Percentiles rank a stretch among this genome's conserved stretches.
These are phyloP conservation scores for Aureobasidium lini DNA, from an alignment of 2,329 filamentous ascomycete species.

Conservation along the genomic window DNA sequence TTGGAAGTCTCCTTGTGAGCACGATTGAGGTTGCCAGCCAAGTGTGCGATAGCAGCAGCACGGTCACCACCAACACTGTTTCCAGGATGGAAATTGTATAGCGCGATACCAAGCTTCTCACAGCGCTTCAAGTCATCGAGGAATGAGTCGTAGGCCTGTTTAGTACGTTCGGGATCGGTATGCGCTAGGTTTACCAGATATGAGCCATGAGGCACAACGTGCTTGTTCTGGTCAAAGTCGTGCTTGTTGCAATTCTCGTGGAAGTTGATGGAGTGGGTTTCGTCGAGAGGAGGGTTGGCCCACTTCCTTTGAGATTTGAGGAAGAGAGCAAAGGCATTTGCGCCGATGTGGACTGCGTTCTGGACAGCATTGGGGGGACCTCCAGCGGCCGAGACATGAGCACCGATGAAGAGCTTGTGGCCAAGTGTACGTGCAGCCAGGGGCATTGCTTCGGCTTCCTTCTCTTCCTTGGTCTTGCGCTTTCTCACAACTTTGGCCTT, in stretches of 20 bases:
- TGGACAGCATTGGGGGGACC: slow-evolving; percentile 82
- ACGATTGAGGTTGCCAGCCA: slow-evolving; percentile 74
- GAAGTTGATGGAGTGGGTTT: slow-evolving; percentile 63
- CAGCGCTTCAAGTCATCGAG: slow-evolving; percentile 82
- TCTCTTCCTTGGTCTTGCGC: slow-evolving; percentile 51
- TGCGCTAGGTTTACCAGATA: slow-evolving; percentile 96
- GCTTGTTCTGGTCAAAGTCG: slow-evolving; percentile 61
- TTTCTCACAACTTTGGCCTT: slow-evolving; percentile 32
- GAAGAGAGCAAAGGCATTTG: slow-evolving; percentile 90
- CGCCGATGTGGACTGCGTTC: slow-evolving; percentile 43
- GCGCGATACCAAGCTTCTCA: slow-evolving; percentile 71
- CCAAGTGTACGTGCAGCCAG: slow-evolving; percentile 62
- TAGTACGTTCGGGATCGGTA: slow-evolving; percentile 67
- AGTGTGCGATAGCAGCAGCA: slow-evolving; percentile 63
- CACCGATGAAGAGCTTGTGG: slow-evolving; percentile 78
- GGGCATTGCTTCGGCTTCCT: slow-evolving; percentile 51
- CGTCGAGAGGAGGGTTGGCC: slow-evolving; percentile 69
- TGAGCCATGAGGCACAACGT: slow-evolving; percentile 84
- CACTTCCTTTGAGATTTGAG: slow-evolving; percentile 96
- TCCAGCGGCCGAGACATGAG: slow-evolving; percentile 84
- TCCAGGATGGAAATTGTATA: slow-evolving; percentile 99
- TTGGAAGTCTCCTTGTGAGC: slow-evolving; percentile 64
- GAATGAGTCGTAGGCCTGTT: slow-evolving; percentile 79
- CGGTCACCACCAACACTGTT: slow-evolving; percentile 61
- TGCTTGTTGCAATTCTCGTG: slow-evolving; percentile 59